Percentiles rank a stretch among this genome's conserved stretches.
Evolutionary conservation across 2,329 filamentous ascomycete genomes (phyloP).

Genomic region (Epichloe aotearoae): DNA sequence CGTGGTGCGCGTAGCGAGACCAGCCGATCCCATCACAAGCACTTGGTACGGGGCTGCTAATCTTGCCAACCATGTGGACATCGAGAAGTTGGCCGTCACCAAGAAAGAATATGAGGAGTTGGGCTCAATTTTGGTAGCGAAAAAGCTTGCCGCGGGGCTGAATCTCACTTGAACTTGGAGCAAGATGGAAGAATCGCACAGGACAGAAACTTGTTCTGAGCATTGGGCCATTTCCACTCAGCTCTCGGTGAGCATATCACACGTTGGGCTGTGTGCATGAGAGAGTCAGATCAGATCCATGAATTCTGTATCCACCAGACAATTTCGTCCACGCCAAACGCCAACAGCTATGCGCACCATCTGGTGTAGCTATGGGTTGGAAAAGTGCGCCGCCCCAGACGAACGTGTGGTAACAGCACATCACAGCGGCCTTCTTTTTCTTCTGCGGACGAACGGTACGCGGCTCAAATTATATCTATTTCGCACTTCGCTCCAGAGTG

Average conservation of each 20-base stretch:
- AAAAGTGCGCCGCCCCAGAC: background rate
- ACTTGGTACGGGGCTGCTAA: conserved; percentile 79
- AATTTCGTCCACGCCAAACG: too few relatives aligned
- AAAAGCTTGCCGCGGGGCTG: conserved; percentile 43
- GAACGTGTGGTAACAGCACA: background rate
- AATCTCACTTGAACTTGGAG: conserved; percentile 1
- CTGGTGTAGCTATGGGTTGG: too few relatives aligned
- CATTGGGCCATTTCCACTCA: too few relatives aligned
- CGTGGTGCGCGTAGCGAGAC: conserved; percentile 57
- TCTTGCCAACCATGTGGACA: conserved; percentile 55
- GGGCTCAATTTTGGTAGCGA: conserved; percentile 60
- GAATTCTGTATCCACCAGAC: too few relatives aligned
- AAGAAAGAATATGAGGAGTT: conserved; percentile 84
- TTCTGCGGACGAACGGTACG: background rate
- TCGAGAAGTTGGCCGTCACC: conserved; percentile 61
- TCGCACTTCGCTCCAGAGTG: background rate
- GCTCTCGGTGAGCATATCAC: too few relatives aligned
- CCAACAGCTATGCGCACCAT: too few relatives aligned
- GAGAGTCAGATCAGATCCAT: too few relatives aligned
- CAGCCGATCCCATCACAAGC: conserved; percentile 60
- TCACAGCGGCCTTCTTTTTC: background rate
- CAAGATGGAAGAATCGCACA: background rate
- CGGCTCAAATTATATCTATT: background rate
- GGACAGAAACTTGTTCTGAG: background rate
- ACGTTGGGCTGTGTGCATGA: too few relatives aligned